These are phyloP conservation scores for Chalciporus piperatus DNA, from an alignment of 768 basidiomycete genomes.

Conservation along the genomic window DNA sequence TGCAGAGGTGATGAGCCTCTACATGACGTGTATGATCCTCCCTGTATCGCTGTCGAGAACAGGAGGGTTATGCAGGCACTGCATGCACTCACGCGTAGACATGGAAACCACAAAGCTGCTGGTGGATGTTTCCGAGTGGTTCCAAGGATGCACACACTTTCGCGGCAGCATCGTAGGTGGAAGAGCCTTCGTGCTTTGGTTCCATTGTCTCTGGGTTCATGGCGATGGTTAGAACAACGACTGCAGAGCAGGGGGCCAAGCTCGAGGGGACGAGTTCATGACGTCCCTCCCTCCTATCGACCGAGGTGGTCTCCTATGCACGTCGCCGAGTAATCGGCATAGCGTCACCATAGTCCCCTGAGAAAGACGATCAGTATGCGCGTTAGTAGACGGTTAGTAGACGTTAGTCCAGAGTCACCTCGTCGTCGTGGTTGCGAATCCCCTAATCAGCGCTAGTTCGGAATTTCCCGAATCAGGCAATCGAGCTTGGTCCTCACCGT, in stretches of 20 bases:
- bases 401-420: too few relatives aligned
- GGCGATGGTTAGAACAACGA: background rate
- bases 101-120: constrained; percentile 37
- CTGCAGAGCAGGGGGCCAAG: background rate
- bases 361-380: background rate
- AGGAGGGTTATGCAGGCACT: background rate
- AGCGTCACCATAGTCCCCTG: background rate
- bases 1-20: constrained; percentile 46
- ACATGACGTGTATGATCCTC: constrained; percentile 35
- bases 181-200: constrained; percentile 13
- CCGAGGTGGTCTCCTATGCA: background rate
- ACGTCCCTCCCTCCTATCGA: constrained; percentile 11
- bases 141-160: constrained; percentile 30
- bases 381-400: too few relatives aligned
- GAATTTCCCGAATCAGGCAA: constrained; percentile 25
- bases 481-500: constrained; percentile 26
- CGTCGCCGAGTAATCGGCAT: background rate
- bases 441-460: constrained; percentile 15
- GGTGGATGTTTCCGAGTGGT: constrained; percentile 33
- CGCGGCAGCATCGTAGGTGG: constrained; percentile 26
- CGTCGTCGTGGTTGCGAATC: too few relatives aligned
- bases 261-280: background rate
- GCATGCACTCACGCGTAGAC: constrained; percentile 26
- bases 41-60: constrained; percentile 11
- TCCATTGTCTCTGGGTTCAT: constrained; percentile 29